Conservation (phyloP, 2,329 filamentous ascomycete genomes). For the Neonectria faginata region DNA sequence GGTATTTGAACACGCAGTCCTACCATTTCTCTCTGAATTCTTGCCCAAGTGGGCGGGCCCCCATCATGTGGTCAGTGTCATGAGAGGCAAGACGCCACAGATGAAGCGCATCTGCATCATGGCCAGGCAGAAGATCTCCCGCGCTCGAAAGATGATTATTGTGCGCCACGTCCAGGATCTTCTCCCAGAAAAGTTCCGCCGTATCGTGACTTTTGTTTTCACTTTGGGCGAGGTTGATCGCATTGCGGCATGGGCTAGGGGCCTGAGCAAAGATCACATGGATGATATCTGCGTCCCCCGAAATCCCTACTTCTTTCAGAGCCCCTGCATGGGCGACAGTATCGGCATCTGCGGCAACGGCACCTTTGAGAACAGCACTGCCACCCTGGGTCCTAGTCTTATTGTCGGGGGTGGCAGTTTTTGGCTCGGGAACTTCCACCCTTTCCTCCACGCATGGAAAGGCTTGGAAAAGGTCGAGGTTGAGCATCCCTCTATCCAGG, state of each 20-base stretch:
- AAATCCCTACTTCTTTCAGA: constrained; percentile 57
- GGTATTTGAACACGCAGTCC: constrained; percentile 57
- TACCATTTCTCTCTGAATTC: constrained; percentile 57
- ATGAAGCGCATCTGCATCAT: constrained; percentile 56
- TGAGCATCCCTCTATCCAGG: constrained; percentile 57
- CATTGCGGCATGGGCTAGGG: constrained; percentile 54
- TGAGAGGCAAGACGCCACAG: constrained; percentile 51
- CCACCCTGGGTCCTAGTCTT: constrained; percentile 57
- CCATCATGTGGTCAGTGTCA: constrained; percentile 55
- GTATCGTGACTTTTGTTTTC: constrained; percentile 53
- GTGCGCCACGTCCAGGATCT: constrained; percentile 56
- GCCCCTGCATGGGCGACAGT: constrained; percentile 60
- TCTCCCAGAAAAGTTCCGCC: constrained; percentile 50
- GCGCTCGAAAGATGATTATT: constrained; percentile 54
- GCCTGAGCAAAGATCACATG: constrained; percentile 51
- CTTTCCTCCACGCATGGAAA: constrained; percentile 54
- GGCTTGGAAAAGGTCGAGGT: constrained; percentile 45
- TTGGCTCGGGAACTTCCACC: constrained; percentile 60
- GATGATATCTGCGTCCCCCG: constrained; percentile 56
- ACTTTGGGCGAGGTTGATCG: constrained; percentile 53
- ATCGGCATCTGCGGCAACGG: constrained; percentile 52
- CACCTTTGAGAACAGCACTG: constrained; percentile 51
- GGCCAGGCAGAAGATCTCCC: constrained; percentile 51
- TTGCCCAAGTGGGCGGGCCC: constrained; percentile 57
- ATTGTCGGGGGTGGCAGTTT: constrained; percentile 52